Percentiles rank a stretch among this genome's conserved stretches.
phyloP scores from a whole-genome alignment of 352 stramenopile genomes.

The Phytophthora melonis region DNA sequence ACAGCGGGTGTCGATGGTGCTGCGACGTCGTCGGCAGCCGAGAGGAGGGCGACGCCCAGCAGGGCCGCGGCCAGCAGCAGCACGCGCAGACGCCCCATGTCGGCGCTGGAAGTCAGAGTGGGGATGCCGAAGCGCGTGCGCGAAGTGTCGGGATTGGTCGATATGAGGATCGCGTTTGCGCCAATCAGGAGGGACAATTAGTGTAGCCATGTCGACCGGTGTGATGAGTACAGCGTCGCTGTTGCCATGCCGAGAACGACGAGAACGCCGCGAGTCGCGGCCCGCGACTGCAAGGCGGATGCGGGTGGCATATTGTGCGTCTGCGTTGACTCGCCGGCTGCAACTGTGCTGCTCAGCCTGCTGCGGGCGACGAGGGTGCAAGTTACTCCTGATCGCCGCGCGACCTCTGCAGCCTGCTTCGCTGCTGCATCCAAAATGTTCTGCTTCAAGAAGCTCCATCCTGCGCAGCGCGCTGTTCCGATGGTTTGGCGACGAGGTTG shows the following conservation, averaged over 20 bases:
- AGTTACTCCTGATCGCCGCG: no score
- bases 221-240: neutral
- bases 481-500: neutral
- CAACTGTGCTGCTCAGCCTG: no score
- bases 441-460: neutral
- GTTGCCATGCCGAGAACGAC: no score
- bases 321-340: no score
- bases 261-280: no score
- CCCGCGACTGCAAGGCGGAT: no score
- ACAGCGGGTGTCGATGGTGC: conserved; percentile 14
- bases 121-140: neutral
- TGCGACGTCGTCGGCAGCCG: conserved; percentile 16
- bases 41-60: conserved; percentile 27
- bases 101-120: conserved; percentile 13
- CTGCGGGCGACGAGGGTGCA: no score
- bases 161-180: neutral
- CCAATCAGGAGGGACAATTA: neutral
- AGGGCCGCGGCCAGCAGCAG: conserved; percentile 32
- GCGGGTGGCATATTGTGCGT: no score
- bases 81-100: conserved; percentile 23
- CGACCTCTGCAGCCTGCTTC: neutral
- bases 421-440: neutral
- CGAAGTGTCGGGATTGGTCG: neutral
- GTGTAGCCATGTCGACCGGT: conserved; percentile 3
- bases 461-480: neutral